Base-by-base conservation (phyloP, 306 rosid genomes). In the Psophocarpus tetragonolobus region DNA sequence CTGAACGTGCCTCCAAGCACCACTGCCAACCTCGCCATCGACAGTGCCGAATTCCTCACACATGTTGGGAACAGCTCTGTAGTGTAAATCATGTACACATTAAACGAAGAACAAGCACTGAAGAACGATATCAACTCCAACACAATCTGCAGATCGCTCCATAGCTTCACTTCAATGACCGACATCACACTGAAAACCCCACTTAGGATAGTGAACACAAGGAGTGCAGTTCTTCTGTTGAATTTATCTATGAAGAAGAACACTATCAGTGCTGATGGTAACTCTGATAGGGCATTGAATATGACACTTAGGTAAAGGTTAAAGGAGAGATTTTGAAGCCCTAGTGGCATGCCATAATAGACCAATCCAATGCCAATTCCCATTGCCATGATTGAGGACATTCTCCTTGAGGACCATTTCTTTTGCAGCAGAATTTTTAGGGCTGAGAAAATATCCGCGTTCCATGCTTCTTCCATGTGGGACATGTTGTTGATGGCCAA, bases 271-370 rank as follows among this genome's bases (percentile, higher is more conserved):
- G 91, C 45, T 0, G 92, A 29, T 0, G 92, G 96, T 2, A 90
- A 12, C 57, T 90, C 96, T 0, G 92, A 85, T 7, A 90, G 54
- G 14, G 96, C 92, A 36, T 90, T 90, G 5, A 90, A 53, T 4
- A 85, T 68, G 12, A 85, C 87, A 1, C 92, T 74, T 14, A 88
- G 14, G 76, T 90, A 88, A 12, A 88, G 81, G 56, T 90, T 66
- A 71, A 81, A 83, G 6, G 74, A 9, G 65, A 87, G 14, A 51
- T 57, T 77, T 20, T 85, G 91, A 4, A 90, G 82, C 1, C 86
- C 87, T 10, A 87, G 65, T 2, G 96, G 91, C 88, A 90, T 88
- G 2, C 91, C 92, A 15, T 87, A 85, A 30, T 90, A 88, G 2
- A 84, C 88, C 80, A 88, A 29, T 11, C 96, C 90, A 4, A 82